Conservation (phyloP, 1,284 basidiomycete genomes). For the Rhodotorula sp. region DNA sequence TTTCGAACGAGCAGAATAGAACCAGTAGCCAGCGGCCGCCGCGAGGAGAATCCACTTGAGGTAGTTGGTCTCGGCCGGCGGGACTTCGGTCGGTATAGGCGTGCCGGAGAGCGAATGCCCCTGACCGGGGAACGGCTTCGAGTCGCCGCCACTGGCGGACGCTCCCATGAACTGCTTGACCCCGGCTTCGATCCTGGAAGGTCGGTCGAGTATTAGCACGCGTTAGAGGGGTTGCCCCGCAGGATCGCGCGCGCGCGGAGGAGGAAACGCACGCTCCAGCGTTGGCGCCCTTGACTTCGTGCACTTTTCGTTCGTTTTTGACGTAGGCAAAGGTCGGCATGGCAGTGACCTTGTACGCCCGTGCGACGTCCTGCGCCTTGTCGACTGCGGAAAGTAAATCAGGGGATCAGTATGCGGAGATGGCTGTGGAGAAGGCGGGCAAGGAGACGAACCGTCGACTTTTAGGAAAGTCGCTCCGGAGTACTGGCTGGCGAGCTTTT, state of each 20-base stretch:
- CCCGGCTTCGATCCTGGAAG: slow-evolving; percentile 25
- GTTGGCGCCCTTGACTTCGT: slow-evolving; percentile 30
- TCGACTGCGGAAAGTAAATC: slow-evolving; percentile 6
- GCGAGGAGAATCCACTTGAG: slow-evolving; percentile 5
- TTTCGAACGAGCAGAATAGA: slow-evolving; percentile 4
- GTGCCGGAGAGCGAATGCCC: slow-evolving; percentile 27
- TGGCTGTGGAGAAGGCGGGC: neutral
- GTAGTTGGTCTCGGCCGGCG: slow-evolving; percentile 11
- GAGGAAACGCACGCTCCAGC: slow-evolving; percentile 8
- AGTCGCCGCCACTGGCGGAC: neutral
- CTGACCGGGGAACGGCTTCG: slow-evolving; percentile 24
- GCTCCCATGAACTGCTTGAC: slow-evolving; percentile 25
- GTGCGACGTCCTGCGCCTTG: slow-evolving; percentile 17
- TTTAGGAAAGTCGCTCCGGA: slow-evolving; percentile 25
- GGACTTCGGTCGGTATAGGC: slow-evolving; percentile 20
- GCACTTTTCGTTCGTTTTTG: slow-evolving; percentile 24
- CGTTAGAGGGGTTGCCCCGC: neutral
- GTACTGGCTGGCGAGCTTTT: slow-evolving; percentile 22
- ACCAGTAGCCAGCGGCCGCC: slow-evolving; percentile 9
- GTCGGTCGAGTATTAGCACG: neutral
- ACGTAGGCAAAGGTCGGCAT: slow-evolving; percentile 41
- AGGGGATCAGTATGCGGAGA: neutral
- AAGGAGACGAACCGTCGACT: slow-evolving; percentile 14
- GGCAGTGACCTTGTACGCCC: slow-evolving; percentile 18
- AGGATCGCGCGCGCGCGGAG: neutral